A percentile compares a stretch with the other conserved stretches of the same genome.
These are phyloP conservation scores for Globisporangium spinosum DNA, from an alignment of 352 stramenopile species.

Conservation along the genomic window DNA sequence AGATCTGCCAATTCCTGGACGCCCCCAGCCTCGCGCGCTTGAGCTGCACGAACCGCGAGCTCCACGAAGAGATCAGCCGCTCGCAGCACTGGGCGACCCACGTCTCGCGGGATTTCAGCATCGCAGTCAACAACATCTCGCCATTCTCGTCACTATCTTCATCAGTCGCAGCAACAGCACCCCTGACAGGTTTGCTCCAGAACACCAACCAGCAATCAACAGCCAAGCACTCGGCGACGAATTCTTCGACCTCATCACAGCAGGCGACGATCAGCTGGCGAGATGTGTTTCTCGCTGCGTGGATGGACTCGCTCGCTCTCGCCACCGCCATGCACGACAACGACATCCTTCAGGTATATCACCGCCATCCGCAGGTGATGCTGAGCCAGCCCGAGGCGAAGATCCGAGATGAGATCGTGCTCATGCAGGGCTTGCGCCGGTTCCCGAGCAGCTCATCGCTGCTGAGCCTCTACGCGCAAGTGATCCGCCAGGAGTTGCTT, in stretches of 20 bases:
- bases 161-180: background rate
- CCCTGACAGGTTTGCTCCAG: background rate
- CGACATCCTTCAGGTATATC: conserved; percentile 37
- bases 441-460: conserved; percentile 45
- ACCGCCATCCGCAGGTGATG: conserved; percentile 22
- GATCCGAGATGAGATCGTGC: conserved; percentile 54
- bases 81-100: conserved; percentile 38
- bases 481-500: conserved; percentile 39
- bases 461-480: conserved; percentile 46
- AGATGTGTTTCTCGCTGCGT: conserved; percentile 40
- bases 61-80: conserved; percentile 31
- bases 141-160: background rate
- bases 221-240: background rate
- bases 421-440: conserved; percentile 51
- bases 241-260: background rate
- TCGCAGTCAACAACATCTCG: conserved; percentile 28
- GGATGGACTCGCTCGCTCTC: conserved; percentile 32
- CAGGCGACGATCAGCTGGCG: conserved; percentile 32
- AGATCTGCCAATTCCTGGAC: conserved; percentile 48
- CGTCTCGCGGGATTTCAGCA: conserved; percentile 39
- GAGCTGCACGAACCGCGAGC: conserved; percentile 28
- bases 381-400: conserved; percentile 32
- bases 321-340: conserved; percentile 22
- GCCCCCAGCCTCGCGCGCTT: conserved; percentile 32
- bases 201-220: background rate